Conservation (phyloP, 2,329 filamentous ascomycete species). For the Diaporthe sp. region DNA sequence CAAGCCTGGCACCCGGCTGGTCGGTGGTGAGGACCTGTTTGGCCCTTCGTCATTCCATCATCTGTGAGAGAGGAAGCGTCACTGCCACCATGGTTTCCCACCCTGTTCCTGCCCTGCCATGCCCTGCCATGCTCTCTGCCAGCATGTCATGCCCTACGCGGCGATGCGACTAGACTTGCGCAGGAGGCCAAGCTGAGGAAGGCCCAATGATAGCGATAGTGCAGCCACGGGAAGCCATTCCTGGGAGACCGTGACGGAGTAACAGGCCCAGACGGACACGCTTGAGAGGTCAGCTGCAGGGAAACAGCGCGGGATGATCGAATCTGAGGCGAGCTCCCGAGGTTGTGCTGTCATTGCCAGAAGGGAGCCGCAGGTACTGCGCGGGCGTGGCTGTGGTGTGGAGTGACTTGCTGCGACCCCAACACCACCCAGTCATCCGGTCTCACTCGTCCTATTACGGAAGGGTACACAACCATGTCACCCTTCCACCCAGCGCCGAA, state of each 20-base stretch:
- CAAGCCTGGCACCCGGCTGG: conserved; percentile 17
- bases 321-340: conserved; percentile 30
- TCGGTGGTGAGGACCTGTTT: conserved; percentile 18
- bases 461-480: conserved; percentile 29
- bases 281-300: conserved; percentile 17
- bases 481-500: conserved; percentile 13
- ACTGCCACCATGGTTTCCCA: conserved; percentile 1
- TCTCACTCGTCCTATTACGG: conserved; percentile 19
- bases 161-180: not conserved
- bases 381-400: not conserved
- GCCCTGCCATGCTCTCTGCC: not conserved
- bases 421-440: conserved; percentile 6
- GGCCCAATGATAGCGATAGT: conserved; percentile 18
- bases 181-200: conserved; percentile 27
- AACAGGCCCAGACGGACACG: conserved; percentile 16
- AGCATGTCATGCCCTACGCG: not conserved
- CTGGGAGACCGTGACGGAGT: conserved; percentile 23
- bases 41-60: conserved; percentile 21
- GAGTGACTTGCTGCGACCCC: conserved; percentile 15
- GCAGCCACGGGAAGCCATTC: conserved; percentile 16
- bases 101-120: not conserved
- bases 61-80: conserved; percentile 17
- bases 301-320: conserved; percentile 18
- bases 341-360: conserved; percentile 16
- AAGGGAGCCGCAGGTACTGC: conserved; percentile 16